phyloP scores from a whole-genome alignment of 176 grass and related monocot genomes.

The Hsuehochloa calcarea region DNA sequence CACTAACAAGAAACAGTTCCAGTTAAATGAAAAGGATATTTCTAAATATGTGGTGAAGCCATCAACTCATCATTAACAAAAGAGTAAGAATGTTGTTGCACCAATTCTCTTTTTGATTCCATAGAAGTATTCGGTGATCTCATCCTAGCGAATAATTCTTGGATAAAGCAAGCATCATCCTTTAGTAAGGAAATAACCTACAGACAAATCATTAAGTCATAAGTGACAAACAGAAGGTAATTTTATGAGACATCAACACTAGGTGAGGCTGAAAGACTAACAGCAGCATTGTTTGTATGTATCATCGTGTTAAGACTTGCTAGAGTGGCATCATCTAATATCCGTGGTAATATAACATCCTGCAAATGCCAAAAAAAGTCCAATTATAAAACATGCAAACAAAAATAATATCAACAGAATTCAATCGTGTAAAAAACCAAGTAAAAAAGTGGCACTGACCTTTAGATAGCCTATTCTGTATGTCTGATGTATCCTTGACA shows the following conservation, averaged over 20 bases:
- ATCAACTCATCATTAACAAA: constrained; percentile 26
- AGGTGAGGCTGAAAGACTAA: constrained; percentile 52
- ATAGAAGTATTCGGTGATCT: constrained; percentile 54
- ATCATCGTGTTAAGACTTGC: constrained; percentile 86
- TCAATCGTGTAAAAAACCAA: constrained; percentile 4
- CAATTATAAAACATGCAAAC: constrained; percentile 22
- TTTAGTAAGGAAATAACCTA: constrained; percentile 95
- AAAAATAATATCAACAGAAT: constrained; percentile 22
- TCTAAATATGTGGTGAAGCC: neutral
- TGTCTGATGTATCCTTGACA: constrained; percentile 95
- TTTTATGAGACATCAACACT: constrained; percentile 26
- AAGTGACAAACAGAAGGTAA: constrained; percentile 24
- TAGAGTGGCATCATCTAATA: constrained; percentile 84
- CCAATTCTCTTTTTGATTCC: constrained; percentile 89
- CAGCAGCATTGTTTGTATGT: constrained; percentile 86
- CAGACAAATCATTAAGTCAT: constrained; percentile 36
- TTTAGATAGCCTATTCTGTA: constrained; percentile 98
- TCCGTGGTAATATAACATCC: constrained; percentile 95
- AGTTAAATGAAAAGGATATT: constrained; percentile 24
- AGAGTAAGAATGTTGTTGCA: constrained; percentile 32
- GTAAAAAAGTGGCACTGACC: constrained; percentile 40
- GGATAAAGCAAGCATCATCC: constrained; percentile 91
- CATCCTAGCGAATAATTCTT: constrained; percentile 91
- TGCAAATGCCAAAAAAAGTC: constrained; percentile 39
- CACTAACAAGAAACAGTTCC: neutral